phyloP scores from a whole-genome alignment of 2,329 filamentous ascomycete species.

The Scedosporium minutisporum region DNA sequence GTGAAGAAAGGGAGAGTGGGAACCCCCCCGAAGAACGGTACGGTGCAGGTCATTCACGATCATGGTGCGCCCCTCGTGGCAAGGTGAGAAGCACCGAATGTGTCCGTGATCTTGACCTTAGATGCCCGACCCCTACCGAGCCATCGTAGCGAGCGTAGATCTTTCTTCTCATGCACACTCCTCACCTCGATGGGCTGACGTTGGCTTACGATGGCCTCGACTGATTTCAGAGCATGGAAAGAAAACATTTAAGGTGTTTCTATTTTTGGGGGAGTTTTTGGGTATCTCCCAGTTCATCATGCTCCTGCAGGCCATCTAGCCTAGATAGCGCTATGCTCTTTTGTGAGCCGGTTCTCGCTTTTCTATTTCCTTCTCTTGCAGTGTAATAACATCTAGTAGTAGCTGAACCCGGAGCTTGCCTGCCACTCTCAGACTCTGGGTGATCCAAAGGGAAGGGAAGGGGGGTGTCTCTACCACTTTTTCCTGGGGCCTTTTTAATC shows the following conservation, averaged over 20 bases:
- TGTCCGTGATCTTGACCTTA: background rate
- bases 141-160: no score
- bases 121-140: no score
- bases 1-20: background rate
- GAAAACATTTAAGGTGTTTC: background rate
- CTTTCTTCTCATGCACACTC: no score
- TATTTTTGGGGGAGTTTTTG: constrained; percentile 2
- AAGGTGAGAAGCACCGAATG: background rate
- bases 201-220: background rate
- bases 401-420: background rate
- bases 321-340: background rate
- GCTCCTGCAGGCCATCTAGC: background rate
- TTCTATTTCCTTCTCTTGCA: background rate
- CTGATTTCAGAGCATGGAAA: background rate
- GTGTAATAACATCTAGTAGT: background rate
- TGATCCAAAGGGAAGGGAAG: background rate
- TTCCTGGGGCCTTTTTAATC: background rate
- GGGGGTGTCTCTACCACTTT: background rate
- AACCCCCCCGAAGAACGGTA: background rate
- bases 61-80: background rate
- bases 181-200: background rate
- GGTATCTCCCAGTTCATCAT: background rate
- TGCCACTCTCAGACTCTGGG: background rate
- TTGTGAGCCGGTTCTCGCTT: background rate
- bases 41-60: background rate